Base-by-base conservation (phyloP, 176 grass and related monocot genomes). In the Hsuehochloa calcarea region DNA sequence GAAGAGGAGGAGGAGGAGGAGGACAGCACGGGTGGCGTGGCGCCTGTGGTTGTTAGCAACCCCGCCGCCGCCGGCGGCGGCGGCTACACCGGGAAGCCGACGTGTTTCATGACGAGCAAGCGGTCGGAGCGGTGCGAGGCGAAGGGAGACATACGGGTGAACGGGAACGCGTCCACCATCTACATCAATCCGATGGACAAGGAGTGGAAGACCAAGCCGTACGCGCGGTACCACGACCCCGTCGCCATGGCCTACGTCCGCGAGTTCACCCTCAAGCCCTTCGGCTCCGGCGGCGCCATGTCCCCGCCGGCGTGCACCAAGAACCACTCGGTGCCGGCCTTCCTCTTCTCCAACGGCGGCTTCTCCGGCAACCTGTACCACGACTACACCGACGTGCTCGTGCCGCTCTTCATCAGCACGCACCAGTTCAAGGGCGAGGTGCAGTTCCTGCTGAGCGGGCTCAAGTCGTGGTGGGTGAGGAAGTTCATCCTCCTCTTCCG, bases 331-430 rank as follows among this genome's bases (percentile, higher is more conserved):
- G 89, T 93, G 23, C 92, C 95, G 1, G 95, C 87, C 0, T 89
- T 97, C 65, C 55, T 97, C 10, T 97, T 97, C 76, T 97, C 95
- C 26, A 89, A 89, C 83, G 68, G 89, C 6, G 95, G 95, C 3
- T 97, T 93, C 90, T 95, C 95, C 15, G 92, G 92, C 23, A 97
- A 97, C 79, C 83, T 97, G 25, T 97, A 95, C 90, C 95, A 97
- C 82, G 92, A 94, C 85, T 97, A 95, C 82, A 97, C 95, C 6
- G 95, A 97, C 73, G 95, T 95, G 77, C 68, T 97, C 44, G 87
- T 97, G 35, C 95, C 95, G 7, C 74, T 97, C 2, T 97, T 97
- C 92, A 86, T 97, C 65, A 94, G 91, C 91, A 92, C 92, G 10
- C 84, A 79, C 89, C 82, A 59, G 27, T 97, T 95, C 88, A 86